phyloP scores from a whole-genome alignment of 495 filamentous ascomycete species.

The Sordaria brevicollis region DNA sequence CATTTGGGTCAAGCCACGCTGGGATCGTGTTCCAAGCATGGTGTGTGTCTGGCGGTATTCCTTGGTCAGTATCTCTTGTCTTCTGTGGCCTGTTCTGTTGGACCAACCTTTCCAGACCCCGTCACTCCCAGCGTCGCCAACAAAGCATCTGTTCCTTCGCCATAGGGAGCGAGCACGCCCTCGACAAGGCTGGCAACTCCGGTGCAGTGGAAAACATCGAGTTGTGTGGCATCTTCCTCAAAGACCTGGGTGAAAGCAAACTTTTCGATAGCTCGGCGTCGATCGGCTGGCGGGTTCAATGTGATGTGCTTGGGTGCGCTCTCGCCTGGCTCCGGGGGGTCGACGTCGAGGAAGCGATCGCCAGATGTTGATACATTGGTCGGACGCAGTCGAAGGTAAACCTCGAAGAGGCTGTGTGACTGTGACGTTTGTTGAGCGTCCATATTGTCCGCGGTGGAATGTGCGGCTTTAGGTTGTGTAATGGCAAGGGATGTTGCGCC shows the following conservation, averaged over 20 bases:
- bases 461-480: neutral
- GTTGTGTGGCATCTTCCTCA: conserved; percentile 70
- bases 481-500: neutral
- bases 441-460: neutral
- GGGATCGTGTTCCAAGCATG: conserved; percentile 79
- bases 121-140: conserved; percentile 91
- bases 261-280: conserved; percentile 80
- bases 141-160: conserved; percentile 79
- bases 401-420: conserved; percentile 63
- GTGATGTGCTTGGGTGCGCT: conserved; percentile 69
- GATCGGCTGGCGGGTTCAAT: conserved; percentile 70
- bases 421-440: conserved; percentile 6
- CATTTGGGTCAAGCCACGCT: conserved; percentile 86
- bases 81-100: neutral
- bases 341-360: conserved; percentile 70
- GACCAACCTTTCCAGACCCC: conserved; percentile 82
- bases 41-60: conserved; percentile 67
- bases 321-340: conserved; percentile 41
- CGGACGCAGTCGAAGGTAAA: conserved; percentile 83
- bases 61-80: conserved; percentile 16
- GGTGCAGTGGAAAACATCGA: conserved; percentile 79
- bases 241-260: conserved; percentile 94
- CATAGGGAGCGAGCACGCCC: conserved; percentile 57
- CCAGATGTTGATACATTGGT: conserved; percentile 18
- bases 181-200: conserved; percentile 66